phyloP scores from a whole-genome alignment of 352 stramenopile species.

The Pythium monospermum region DNA sequence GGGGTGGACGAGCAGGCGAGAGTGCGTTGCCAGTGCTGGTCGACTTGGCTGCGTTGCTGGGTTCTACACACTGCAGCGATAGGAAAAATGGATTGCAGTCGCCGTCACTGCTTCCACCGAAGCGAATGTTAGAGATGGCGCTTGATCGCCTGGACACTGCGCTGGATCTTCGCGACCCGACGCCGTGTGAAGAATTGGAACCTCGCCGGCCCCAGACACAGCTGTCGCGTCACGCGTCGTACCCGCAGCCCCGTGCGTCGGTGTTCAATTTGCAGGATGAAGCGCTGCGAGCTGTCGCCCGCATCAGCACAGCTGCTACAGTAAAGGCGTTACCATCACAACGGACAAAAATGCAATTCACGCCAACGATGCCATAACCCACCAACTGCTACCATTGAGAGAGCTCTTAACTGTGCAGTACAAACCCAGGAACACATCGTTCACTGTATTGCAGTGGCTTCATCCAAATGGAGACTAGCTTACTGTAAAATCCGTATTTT shows the following conservation, averaged over 20 bases:
- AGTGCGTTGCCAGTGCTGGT: slow-evolving; percentile 7
- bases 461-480: too few relatives aligned
- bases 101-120: neutral
- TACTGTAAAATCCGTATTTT: too few relatives aligned
- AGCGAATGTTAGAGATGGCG: slow-evolving; percentile 8
- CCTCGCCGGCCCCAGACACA: neutral
- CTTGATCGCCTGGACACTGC: slow-evolving; percentile 16
- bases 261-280: slow-evolving; percentile 13
- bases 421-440: too few relatives aligned
- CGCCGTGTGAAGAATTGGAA: neutral
- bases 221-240: neutral
- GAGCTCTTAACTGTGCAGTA: too few relatives aligned
- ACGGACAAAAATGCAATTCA: too few relatives aligned
- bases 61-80: neutral
- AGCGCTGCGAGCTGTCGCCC: slow-evolving; percentile 5
- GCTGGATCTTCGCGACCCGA: neutral
- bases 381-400: too few relatives aligned
- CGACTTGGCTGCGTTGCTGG: neutral
- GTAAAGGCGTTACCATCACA: too few relatives aligned
- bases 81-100: neutral
- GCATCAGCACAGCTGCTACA: slow-evolving; percentile 7
- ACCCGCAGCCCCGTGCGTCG: neutral
- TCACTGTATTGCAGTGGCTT: too few relatives aligned
- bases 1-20: neutral
- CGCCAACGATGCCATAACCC: too few relatives aligned